Conservation (phyloP, 1,139 yeast species). For the Hansenula sp. region DNA sequence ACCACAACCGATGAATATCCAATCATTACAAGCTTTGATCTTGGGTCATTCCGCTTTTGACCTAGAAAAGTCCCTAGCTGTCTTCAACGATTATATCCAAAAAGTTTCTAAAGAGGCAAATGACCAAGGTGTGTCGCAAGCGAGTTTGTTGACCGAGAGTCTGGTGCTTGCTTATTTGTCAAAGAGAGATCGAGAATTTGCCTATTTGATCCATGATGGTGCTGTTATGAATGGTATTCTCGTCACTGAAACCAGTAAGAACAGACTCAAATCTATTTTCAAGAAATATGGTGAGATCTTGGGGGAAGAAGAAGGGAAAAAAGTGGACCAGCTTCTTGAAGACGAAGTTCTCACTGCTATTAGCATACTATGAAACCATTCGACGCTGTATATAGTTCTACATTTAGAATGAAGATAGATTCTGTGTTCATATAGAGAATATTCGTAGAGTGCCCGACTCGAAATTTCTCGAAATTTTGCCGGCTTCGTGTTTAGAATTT, state of each 20-base stretch:
- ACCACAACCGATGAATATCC: constrained; percentile 32
- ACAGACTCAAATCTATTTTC: constrained; percentile 41
- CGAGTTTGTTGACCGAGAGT: constrained; percentile 51
- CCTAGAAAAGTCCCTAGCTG: constrained; percentile 40
- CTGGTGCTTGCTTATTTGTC: constrained; percentile 45
- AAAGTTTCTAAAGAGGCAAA: constrained; percentile 29
- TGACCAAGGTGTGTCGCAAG: constrained; percentile 34
- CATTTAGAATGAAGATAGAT: background rate
- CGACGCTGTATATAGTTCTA: background rate
- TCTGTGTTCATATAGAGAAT: background rate
- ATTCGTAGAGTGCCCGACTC: background rate
- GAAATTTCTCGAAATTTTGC: background rate
- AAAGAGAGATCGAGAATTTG: constrained; percentile 57
- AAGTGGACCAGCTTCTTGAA: constrained; percentile 3
- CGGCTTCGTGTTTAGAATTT: background rate
- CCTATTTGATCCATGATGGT: constrained; percentile 56
- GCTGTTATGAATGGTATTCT: constrained; percentile 42
- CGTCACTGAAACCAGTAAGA: constrained; percentile 39
- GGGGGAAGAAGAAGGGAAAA: constrained; percentile 20
- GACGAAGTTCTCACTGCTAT: constrained; percentile 8
- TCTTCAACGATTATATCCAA: constrained; percentile 49
- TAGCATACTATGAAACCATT: background rate
- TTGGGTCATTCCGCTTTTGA: constrained; percentile 44
- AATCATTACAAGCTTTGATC: constrained; percentile 41
- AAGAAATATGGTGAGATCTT: constrained; percentile 55